Evolutionary conservation across 2,329 filamentous ascomycete genomes (phyloP), one percentile per base, ranked within the genome.

Genomic region (Pseudocercospora cruenta): DNA sequence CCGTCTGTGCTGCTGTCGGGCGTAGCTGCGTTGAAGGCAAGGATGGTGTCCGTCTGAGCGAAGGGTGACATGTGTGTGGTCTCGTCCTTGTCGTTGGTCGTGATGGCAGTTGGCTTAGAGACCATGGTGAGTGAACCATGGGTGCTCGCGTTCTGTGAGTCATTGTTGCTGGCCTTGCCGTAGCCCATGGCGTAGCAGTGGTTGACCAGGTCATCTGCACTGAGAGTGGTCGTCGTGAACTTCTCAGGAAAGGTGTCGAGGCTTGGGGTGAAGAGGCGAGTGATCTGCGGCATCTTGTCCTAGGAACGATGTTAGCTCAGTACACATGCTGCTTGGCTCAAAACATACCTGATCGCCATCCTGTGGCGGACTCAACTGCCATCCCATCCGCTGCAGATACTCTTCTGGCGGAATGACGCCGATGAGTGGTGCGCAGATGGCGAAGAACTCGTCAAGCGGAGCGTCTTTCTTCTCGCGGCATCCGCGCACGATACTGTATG

Each of bases 401-500:
- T 73, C 69, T 31, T 75, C 73, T 21, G 83, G 82, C 22, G 78
- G 72, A 58, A 83, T 74, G 62, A 87, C 78, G 24, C 80, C 79
- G 74, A 87, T 82, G 61, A 81, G 74, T 53, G 81, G 80, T 64
- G 81, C 81, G 55, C 79, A 80, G 65, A 83, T 69, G 16, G 69
- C 67, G 54, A 87, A 78, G 75, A 85, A 87, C 14, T 78, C 73
- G 55, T 83, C 79, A 33, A 87, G 77, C 51, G 82, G 78, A 24
- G 83, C 80, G 28, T 80, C 77, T 22, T 78, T 74, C 68, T 82
- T 82, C 71, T 84, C 82, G 60, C 83, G 73, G 53, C 82, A 77
- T 70, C 86, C 84, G 58, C 85, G 82, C 57, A 86, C 78, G 66
- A 81, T 80, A 33, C 85, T 86, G 79, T 86, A 87, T n/a, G 84